Evolutionary conservation across 139 green algal genomes (phyloP), one percentile per base, ranked within the genome.

Genomic region (Chlamydomonas schloesseri): DNA sequence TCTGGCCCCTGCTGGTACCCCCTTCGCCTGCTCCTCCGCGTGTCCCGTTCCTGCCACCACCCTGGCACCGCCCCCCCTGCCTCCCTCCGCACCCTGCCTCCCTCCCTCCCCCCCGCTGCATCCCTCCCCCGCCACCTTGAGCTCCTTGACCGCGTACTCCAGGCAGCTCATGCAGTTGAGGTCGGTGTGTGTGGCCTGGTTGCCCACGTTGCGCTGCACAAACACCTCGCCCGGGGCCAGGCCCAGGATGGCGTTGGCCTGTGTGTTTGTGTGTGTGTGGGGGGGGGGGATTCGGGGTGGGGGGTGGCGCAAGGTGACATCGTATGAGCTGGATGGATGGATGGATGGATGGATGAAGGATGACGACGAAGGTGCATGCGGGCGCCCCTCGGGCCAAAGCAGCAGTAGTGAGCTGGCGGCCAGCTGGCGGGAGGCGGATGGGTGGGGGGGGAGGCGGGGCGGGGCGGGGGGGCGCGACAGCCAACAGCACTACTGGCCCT

Each of bases 181-280:
- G 91, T 98, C 95, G 34, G 94, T 94, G 89, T 96, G 95, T 36
- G 81, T 94, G 33, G 93, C 95, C 82, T 88, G 82, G 90, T 98
- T 98, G 83, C 95, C 95, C 28, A 98, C 94, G 76, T 98, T 98
- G 87, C 95, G 92, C 87, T 98, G 93, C 58, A 96, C 93, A 82
- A 98, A 98, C 33, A 98, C 88, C 82, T 96, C 93, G 13, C 95
- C 95, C n/a, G 95, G 93, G 3, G 73, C 87, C 82, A 97, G 86
- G 57, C 91, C 94, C 29, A 97, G 74, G 37, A 97, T 93, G n/a
- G 93, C 53, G 71, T 96, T 96, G 73, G 95, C 93, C 83, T 88
- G 72, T 15, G 17, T 11, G 60, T 24, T 65, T 57, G 18, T 3
- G 20, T 2, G 55, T 8, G 6, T 5, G 42, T 8, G 42, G 42